Evolutionary conservation across 768 basidiomycete genomes (phyloP), one percentile per base, ranked within the genome.

Genomic region (Ramaria rubella): DNA sequence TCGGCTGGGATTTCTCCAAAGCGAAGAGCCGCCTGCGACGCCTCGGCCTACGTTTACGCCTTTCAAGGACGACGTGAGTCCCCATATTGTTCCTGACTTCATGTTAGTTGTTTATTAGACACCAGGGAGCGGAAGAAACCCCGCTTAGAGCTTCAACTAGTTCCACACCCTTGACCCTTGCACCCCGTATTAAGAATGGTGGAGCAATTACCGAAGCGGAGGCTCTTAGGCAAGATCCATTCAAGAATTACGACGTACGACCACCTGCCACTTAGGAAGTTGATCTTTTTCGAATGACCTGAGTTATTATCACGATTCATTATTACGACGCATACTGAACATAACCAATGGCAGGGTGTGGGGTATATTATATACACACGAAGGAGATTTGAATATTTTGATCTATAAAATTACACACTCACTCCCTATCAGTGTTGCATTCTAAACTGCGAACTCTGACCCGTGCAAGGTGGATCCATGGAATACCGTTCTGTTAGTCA

Each of bases 161-260:
- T n/a, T 80, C 80, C 50, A 76, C 81, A n/a, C 76, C 84, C 21
- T 88, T 87, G 79, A 87, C 81, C 65, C 75, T 77, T 51, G 74
- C 72, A 59, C 68, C 72, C 56, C 71, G 75, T 57, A 60, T 69
- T 52, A 76, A 72, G 61, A 77, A 74, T 11, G 69, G 73, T 8
- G 62, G 67, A 23, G 68, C 77, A 36, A 70, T 76, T 29, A 81
- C 84, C 2, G 87, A 90, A 68, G 86, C 86, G 30, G 89, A 91
- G 65, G 87, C 86, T 2, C 66, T 91, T 57, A 75, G 88, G 58
- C 87, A 81, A 62, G 86, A 90, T 65, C 89, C 89, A 1, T 70
- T 91, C 66, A 90, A 87, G 74, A 90, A 91, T 64, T 89, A 90
- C 68, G 62, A 31, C 21, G 24, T 30, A 24, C 46, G 17, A 42